Conservation (phyloP, 176 grass and related monocot species). For the Avena insularis region DNA sequence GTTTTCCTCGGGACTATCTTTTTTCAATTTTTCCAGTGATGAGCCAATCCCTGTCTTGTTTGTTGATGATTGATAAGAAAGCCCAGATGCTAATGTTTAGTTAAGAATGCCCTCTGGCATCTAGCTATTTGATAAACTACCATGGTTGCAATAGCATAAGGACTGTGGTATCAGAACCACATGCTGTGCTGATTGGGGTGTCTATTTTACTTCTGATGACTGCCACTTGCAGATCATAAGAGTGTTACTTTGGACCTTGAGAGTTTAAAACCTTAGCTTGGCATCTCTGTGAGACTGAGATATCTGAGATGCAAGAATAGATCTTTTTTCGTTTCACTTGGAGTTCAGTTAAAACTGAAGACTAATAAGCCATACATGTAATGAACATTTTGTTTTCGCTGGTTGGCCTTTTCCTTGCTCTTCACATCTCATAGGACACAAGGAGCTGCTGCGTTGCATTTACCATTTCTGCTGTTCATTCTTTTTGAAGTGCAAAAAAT, state of each 20-base stretch:
- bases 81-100: neutral
- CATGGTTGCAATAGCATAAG: neutral
- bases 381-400: too few relatives aligned
- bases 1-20: neutral
- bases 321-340: too few relatives aligned
- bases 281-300: too few relatives aligned
- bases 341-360: too few relatives aligned
- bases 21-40: neutral
- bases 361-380: too few relatives aligned
- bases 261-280: too few relatives aligned
- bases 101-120: neutral
- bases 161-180: neutral
- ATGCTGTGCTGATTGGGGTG: neutral
- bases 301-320: too few relatives aligned
- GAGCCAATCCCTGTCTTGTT: neutral
- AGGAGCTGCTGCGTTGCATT: too few relatives aligned
- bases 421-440: too few relatives aligned
- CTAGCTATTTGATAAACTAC: neutral
- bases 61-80: neutral
- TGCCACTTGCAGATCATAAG: neutral
- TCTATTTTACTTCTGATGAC: neutral
- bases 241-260: neutral
- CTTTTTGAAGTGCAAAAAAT: neutral
- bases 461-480: too few relatives aligned
- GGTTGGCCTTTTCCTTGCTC: too few relatives aligned